Base-by-base conservation (phyloP, 176 grass and related monocot species). In the Triticum dicoccoides region DNA sequence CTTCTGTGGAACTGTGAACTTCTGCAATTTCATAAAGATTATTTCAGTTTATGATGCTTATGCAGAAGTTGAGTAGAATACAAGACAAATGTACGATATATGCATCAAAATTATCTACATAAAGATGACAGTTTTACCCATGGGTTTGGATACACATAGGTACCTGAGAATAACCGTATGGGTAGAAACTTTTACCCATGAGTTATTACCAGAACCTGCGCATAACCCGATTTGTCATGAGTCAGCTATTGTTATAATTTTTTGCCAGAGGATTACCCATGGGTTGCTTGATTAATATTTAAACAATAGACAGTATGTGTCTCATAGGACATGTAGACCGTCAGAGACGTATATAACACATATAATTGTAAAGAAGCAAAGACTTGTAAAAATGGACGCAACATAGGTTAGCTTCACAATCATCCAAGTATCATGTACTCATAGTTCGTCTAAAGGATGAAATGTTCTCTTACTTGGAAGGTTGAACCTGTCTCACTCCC, bases 1-100 rank as follows among this genome's bases (percentile, higher is more conserved):
- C 82, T 88, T 92, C n/a, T 96, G 94, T 20, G 97, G 97, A 87
- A 96, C 92, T 0, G 94, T 92, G 85, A 96, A 98, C 29, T 85
- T 92, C 97, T 98, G 94, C 85, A 90, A 65, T 83, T 79, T 77
- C 9, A 18, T 39, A 86, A 69, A 87, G n/a, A 64, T 41, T 51
- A n/a, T 61, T 7, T 86, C 5, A 83, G 66, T 56, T 67, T 37
- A 12, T 49, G 2, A 81, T 42, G 47, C 21, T 69, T 37, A n/a
- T 61, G 58, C 18, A 65, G 25, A 92, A 69, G 45, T 54, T 58
- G 64, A 72, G 30, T n/a, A 45, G 38, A 80, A 25, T 29, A 42
- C 4, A 83, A 14, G 72, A 58, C 4, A 27, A 20, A 30, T 3
- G 24, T 45, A 30, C 24, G 12, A 76, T 29, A 52, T 23, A 51